These are phyloP conservation scores for Stemphylium vesicarium DNA, from an alignment of 2,329 filamentous ascomycete genomes.

Conservation along the genomic window DNA sequence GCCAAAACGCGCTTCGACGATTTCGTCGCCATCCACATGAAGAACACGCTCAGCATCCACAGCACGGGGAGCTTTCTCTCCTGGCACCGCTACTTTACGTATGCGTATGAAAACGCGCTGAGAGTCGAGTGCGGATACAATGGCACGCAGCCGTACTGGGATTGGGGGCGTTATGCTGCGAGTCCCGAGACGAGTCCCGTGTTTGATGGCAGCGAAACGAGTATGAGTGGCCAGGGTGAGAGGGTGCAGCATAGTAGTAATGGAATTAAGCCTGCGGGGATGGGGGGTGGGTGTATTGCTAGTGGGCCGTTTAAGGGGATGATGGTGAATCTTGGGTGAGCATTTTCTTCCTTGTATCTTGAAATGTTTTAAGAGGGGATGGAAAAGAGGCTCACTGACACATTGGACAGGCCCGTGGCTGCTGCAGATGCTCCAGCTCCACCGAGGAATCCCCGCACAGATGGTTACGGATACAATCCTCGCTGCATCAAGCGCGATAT, in stretches of 20 bases:
- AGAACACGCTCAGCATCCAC: constrained; percentile 44
- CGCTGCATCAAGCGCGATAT: constrained; percentile 52
- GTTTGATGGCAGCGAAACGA: constrained; percentile 63
- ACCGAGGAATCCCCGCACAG: constrained; percentile 48
- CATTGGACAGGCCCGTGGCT: constrained; percentile 28
- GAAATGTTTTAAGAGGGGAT: background rate
- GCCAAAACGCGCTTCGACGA: constrained; percentile 46
- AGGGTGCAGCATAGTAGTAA: constrained; percentile 37
- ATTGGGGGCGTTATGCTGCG: constrained; percentile 57
- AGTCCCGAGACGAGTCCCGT: constrained; percentile 58
- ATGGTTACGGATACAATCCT: constrained; percentile 46
- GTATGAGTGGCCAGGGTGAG: constrained; percentile 56
- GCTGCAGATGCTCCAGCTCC: constrained; percentile 30
- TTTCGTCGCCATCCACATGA: constrained; percentile 47
- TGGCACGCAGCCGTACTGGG: constrained; percentile 58
- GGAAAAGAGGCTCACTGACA: background rate
- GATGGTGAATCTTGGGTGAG: constrained; percentile 41
- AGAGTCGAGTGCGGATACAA: constrained; percentile 53
- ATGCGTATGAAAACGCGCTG: constrained; percentile 52
- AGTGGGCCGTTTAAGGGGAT: constrained; percentile 58
- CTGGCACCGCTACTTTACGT: constrained; percentile 54
- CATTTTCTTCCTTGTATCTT: background rate
- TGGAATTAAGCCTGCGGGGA: constrained; percentile 52
- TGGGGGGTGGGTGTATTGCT: constrained; percentile 63
- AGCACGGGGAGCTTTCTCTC: constrained; percentile 46